Conservation (phyloP, 148 eudicot species). For the Salicornia ramosissima region DNA sequence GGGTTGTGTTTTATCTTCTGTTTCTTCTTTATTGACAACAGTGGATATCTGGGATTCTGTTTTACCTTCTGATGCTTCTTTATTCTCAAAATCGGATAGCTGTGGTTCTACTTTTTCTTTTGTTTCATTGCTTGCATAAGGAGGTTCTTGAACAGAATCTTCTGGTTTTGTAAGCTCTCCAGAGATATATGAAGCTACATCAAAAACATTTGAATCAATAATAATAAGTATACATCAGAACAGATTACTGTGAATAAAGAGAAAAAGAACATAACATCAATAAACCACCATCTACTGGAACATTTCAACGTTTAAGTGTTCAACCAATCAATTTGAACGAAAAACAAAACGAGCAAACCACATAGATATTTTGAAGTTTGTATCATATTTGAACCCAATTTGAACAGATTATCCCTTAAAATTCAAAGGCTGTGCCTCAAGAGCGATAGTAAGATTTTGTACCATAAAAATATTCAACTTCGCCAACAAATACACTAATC, state of each 20-base stretch:
- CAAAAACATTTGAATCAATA: slow-evolving; percentile 24
- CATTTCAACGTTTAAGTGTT: too few relatives aligned
- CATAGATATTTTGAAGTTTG: too few relatives aligned
- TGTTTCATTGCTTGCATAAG: slow-evolving; percentile 24
- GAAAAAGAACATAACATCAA: background rate
- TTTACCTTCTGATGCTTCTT: slow-evolving; percentile 29
- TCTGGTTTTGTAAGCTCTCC: slow-evolving; percentile 24
- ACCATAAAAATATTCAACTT: background rate
- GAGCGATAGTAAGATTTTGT: background rate
- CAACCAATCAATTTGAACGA: too few relatives aligned
- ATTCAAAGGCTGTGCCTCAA: background rate
- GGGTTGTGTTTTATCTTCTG: slow-evolving; percentile 19
- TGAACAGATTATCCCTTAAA: background rate
- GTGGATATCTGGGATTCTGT: background rate
- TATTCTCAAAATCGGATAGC: slow-evolving; percentile 2
- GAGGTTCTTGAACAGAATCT: slow-evolving; percentile 19
- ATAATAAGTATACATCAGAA: slow-evolving; percentile 11
- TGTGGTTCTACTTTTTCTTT: slow-evolving; percentile 20
- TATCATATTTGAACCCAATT: too few relatives aligned
- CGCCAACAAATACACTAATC: background rate
- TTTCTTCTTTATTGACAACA: slow-evolving; percentile 2
- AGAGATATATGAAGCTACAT: slow-evolving; percentile 22
- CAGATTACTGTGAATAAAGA: slow-evolving; percentile 10
- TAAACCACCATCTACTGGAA: background rate
- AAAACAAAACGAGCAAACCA: too few relatives aligned